phyloP scores from a whole-genome alignment of 345 rosid species.

The Corymbia maculata region DNA sequence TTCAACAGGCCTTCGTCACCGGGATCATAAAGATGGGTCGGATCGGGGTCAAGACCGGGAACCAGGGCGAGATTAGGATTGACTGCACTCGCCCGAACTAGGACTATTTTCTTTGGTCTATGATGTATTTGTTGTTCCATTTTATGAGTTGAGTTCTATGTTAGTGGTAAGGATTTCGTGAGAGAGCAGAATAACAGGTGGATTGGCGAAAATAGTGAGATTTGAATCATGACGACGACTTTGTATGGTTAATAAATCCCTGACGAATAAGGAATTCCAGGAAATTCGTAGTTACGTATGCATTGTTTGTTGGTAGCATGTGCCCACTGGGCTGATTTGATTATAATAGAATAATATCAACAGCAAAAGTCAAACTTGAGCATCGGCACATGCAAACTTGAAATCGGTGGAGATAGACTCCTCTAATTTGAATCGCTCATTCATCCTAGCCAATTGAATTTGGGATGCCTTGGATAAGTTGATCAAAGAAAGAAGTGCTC shows the following conservation, averaged over 20 bases:
- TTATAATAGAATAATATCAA: neutral
- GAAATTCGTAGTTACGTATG: neutral
- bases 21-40: conserved; percentile 80
- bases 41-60: conserved; percentile 57
- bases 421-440: neutral
- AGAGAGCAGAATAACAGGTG: neutral
- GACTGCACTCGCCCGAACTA: conserved; percentile 53
- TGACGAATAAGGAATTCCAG: neutral
- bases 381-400: neutral
- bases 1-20: conserved; percentile 45
- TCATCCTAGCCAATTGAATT: neutral
- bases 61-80: conserved; percentile 57
- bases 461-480: neutral
- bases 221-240: neutral
- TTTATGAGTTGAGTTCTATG: neutral
- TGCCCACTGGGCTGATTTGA: neutral
- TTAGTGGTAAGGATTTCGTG: neutral
- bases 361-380: neutral
- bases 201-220: neutral
- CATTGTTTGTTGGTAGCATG: neutral
- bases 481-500: neutral
- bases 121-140: neutral
- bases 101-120: neutral
- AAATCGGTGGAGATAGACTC: neutral
- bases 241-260: neutral